Evolutionary conservation across 2,329 filamentous ascomycete genomes (phyloP).

Genomic region (Cladobotryum mycophilum): DNA sequence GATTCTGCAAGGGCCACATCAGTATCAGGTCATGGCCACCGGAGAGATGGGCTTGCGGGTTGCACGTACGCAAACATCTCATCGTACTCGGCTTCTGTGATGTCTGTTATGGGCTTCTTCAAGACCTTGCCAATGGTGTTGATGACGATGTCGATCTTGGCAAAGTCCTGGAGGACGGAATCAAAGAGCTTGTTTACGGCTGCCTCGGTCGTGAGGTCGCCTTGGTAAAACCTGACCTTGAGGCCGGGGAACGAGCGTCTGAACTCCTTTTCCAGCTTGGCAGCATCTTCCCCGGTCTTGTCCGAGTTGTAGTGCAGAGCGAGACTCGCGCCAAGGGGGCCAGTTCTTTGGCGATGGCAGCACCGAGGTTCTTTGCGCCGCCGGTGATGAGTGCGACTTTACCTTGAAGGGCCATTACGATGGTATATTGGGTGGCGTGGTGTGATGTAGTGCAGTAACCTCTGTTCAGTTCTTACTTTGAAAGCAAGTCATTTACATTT

Average conservation of each 20-base stretch:
- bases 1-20: constrained; percentile 23
- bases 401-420: constrained; percentile 29
- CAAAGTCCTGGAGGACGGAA: constrained; percentile 33
- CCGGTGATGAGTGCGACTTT: constrained; percentile 47
- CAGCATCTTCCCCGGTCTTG: constrained; percentile 30
- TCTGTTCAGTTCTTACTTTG: too few relatives aligned
- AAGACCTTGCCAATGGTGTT: constrained; percentile 45
- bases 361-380: constrained; percentile 53
- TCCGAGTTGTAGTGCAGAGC: constrained; percentile 51
- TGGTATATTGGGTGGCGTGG: background rate
- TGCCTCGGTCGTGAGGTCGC: constrained; percentile 34
- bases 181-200: constrained; percentile 37
- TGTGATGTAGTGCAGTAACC: background rate
- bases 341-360: constrained; percentile 51
- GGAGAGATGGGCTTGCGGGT: background rate
- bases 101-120: constrained; percentile 39
- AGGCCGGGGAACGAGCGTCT: constrained; percentile 23
- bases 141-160: constrained; percentile 42
- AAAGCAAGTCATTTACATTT: too few relatives aligned
- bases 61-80: constrained; percentile 38
- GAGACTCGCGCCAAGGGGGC: constrained; percentile 50
- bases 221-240: constrained; percentile 36
- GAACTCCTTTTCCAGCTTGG: constrained; percentile 31
- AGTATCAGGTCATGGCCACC: background rate
- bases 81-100: constrained; percentile 40